A percentile compares a stretch with the other conserved stretches of the same genome.
phyloP scores from a whole-genome alignment of 108 stramenopile species.

The Tribonema minus region DNA sequence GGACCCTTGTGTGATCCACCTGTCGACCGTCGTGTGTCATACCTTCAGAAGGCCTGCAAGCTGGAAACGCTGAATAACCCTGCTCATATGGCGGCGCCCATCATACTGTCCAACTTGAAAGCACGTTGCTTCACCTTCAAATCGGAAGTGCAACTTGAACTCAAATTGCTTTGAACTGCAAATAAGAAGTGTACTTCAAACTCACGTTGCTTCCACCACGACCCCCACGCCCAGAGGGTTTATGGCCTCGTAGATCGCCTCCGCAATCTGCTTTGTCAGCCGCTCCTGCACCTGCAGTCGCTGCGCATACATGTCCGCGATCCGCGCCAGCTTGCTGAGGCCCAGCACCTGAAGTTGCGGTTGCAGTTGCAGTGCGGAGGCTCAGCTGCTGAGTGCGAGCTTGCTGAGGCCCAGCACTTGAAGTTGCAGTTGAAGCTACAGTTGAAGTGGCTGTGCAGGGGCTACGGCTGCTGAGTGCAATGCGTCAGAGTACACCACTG shows the following conservation, averaged over 20 bases:
- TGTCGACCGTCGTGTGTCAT: too few relatives aligned
- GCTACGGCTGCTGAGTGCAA: conserved; percentile 87
- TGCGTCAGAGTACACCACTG: conserved; percentile 83
- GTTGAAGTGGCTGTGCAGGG: too few relatives aligned
- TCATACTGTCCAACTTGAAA: too few relatives aligned
- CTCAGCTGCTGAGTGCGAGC: conserved; percentile 85
- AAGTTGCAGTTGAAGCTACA: conserved; percentile 69
- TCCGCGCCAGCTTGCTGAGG: conserved; percentile 85
- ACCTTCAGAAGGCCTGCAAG: too few relatives aligned
- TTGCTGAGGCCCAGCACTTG: conserved; percentile 73
- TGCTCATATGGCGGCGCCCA: too few relatives aligned
- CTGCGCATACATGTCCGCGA: conserved; percentile 83
- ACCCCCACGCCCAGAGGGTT: conserved; percentile 93
- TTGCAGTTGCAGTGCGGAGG: conserved; percentile 84
- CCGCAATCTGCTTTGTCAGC: conserved; percentile 87
- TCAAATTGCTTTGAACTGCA: background rate
- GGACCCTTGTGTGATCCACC: too few relatives aligned
- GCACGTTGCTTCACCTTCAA: too few relatives aligned
- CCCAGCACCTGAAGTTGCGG: conserved; percentile 51
- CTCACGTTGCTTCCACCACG: conserved; percentile 76
- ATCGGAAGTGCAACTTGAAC: background rate
- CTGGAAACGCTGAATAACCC: too few relatives aligned
- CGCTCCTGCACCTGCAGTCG: conserved; percentile 98
- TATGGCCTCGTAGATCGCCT: conserved; percentile 84
- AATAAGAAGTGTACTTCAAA: background rate